These are phyloP conservation scores for Euclidium syriacum DNA, from an alignment of 345 rosid genomes.

Conservation along the genomic window DNA sequence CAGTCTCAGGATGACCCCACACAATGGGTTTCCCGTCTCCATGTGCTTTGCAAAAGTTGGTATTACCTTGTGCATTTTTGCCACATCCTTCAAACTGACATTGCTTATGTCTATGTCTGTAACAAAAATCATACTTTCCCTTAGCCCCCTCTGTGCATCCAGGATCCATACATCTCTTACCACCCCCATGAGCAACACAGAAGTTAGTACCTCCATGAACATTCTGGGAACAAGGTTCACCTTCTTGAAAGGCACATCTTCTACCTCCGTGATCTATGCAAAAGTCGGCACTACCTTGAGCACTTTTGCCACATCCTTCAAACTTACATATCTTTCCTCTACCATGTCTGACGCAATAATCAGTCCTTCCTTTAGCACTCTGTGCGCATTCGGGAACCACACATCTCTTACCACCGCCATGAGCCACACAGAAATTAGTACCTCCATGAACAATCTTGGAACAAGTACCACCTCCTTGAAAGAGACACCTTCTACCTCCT, in stretches of 20 bases:
- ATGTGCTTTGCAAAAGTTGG: conserved; percentile 80
- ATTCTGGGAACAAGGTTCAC: too few relatives aligned
- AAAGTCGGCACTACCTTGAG: too few relatives aligned
- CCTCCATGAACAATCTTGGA: conserved; percentile 86
- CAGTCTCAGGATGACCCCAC: conserved; percentile 80
- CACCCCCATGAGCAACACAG: too few relatives aligned
- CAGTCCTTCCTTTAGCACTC: conserved; percentile 81
- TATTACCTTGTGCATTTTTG: conserved; percentile 84
- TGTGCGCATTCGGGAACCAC: conserved; percentile 63
- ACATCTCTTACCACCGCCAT: conserved; percentile 90
- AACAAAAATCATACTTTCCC: too few relatives aligned
- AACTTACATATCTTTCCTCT: conserved; percentile 84
- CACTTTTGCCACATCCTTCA: too few relatives aligned
- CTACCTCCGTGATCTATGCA: too few relatives aligned
- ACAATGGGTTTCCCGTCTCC: conserved; percentile 85
- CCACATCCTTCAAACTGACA: conserved; percentile 64
- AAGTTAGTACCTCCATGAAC: too few relatives aligned
- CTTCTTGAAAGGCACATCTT: too few relatives aligned
- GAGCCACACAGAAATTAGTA: conserved; percentile 75
- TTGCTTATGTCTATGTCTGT: too few relatives aligned
- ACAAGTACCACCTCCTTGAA: conserved; percentile 65
- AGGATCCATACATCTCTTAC: too few relatives aligned
- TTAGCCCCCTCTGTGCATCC: too few relatives aligned
- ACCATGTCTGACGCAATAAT: conserved; percentile 80
- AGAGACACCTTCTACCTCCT: conserved; percentile 77